phyloP scores from a whole-genome alignment of 106 monocot genomes.

The Dendrobium nobile region DNA sequence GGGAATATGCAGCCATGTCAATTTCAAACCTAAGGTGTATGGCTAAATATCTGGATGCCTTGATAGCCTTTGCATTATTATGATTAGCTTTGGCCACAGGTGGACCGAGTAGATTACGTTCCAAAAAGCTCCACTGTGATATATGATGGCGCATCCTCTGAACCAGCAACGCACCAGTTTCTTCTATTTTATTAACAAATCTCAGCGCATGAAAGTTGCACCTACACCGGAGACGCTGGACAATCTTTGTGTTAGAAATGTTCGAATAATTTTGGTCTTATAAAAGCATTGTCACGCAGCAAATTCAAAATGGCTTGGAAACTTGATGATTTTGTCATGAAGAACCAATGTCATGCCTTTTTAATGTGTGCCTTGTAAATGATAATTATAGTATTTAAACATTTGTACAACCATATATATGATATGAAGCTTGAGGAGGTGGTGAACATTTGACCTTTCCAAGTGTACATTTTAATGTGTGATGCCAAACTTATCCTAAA shows the following conservation, averaged over 20 bases:
- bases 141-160: slow-evolving; percentile 61
- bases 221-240: slow-evolving; percentile 90
- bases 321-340: neutral
- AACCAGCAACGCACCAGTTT: slow-evolving; percentile 79
- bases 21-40: slow-evolving; percentile 97
- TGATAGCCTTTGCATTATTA: slow-evolving; percentile 17
- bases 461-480: too few relatives aligned
- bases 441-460: too few relatives aligned
- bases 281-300: neutral
- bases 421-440: too few relatives aligned
- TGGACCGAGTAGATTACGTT: slow-evolving; percentile 60
- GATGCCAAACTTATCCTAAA: too few relatives aligned
- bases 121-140: slow-evolving; percentile 29
- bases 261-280: neutral
- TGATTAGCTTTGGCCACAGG: slow-evolving; percentile 27
- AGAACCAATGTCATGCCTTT: neutral
- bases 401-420: neutral
- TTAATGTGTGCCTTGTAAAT: neutral
- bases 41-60: slow-evolving; percentile 66
- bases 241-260: neutral
- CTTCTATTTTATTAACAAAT: slow-evolving; percentile 78
- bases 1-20: slow-evolving; percentile 98
- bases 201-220: slow-evolving; percentile 94
- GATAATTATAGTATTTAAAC: neutral
- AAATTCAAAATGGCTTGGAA: neutral